Evolutionary conservation across 2,329 filamentous ascomycete genomes (phyloP).

Genomic region (Gnomoniopsis sp.): DNA sequence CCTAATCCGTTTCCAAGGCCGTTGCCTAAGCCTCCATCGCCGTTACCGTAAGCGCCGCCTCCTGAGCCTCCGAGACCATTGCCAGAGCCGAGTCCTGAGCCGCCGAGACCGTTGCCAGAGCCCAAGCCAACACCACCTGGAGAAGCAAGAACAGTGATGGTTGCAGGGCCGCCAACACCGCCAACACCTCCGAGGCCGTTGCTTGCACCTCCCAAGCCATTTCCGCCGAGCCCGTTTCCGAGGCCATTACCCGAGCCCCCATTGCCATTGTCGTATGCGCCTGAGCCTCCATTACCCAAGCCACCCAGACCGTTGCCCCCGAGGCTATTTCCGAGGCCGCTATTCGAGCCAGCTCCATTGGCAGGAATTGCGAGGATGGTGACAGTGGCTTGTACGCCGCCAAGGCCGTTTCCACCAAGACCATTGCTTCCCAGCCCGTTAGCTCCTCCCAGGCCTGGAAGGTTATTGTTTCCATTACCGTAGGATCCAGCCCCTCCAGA

Average conservation of each 20-base stretch:
- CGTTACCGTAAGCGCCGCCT: not conserved
- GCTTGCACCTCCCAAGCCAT: not conserved
- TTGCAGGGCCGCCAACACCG: conserved; percentile 8
- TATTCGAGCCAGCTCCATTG: not conserved
- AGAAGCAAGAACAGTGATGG: conserved; percentile 14
- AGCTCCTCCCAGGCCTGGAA: not conserved
- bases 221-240: not conserved
- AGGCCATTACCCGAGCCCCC: not conserved
- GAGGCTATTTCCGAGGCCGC: not conserved
- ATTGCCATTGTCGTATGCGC: not conserved
- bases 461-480: conserved; percentile 1
- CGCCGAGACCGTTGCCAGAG: not conserved
- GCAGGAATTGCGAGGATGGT: conserved; percentile 4
- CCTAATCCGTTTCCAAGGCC: not conserved
- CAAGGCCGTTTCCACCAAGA: conserved; percentile 1
- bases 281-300: not conserved
- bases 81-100: not conserved
- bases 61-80: conserved; percentile 1
- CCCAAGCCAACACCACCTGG: conserved; percentile 7
- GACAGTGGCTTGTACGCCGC: conserved; percentile 1
- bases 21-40: conserved; percentile 7
- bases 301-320: conserved; percentile 12
- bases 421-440: conserved; percentile 2
- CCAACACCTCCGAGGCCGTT: conserved; percentile 10
- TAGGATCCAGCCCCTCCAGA: not conserved